Evolutionary conservation across 2,329 filamentous ascomycete species (phyloP).

Genomic region (Calonectria naviculata): DNA sequence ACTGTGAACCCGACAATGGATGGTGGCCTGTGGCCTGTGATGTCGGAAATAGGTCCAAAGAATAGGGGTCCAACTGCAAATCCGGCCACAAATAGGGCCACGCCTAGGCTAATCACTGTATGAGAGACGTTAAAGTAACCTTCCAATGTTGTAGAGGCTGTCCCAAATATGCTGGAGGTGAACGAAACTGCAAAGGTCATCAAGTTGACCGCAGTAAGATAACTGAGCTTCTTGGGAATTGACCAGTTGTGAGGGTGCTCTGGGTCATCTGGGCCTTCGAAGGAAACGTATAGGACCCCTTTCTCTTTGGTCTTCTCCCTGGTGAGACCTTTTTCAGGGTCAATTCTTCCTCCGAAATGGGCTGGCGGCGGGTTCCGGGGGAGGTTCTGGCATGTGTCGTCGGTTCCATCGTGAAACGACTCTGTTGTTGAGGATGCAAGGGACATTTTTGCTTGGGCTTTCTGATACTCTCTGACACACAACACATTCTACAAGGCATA

Average conservation of each 20-base stretch:
- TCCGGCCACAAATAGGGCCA: conserved; percentile 8
- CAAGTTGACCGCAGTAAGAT: not conserved
- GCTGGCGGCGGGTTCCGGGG: not conserved
- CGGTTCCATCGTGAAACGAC: not conserved
- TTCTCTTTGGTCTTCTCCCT: not conserved
- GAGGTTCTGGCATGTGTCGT: not conserved
- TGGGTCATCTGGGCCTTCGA: not conserved
- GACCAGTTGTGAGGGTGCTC: conserved; percentile 14
- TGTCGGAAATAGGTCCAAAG: conserved; percentile 3
- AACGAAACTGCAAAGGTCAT: conserved; percentile 10
- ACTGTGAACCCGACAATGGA: not conserved
- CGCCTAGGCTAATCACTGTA: not conserved
- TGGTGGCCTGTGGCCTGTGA: not conserved
- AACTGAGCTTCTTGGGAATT: conserved; percentile 1
- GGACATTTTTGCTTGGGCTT: not conserved
- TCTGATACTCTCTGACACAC: not conserved
- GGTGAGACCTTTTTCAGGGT: not conserved
- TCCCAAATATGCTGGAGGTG: conserved; percentile 9
- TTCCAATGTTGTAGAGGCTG: not conserved
- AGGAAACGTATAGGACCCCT: not conserved
- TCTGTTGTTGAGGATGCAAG: not conserved
- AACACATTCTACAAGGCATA: not conserved
- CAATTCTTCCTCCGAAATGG: not conserved
- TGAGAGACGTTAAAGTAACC: not conserved
- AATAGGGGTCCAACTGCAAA: conserved; percentile 10